phyloP scores from a whole-genome alignment of 2,329 filamentous ascomycete genomes.

The Camillea tinctor region DNA sequence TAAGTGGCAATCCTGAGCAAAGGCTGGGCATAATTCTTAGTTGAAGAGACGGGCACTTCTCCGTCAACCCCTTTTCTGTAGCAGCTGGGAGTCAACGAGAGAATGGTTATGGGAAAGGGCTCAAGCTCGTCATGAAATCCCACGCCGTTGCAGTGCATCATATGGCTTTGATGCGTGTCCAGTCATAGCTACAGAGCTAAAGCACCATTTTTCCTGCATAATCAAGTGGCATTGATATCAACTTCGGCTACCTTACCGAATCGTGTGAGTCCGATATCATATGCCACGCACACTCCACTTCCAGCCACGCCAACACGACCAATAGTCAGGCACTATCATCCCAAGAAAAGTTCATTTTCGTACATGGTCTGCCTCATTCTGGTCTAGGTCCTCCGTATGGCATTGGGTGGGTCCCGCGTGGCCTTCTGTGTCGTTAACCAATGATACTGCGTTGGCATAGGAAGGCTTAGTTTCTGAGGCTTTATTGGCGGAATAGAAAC shows the following conservation, averaged over 20 bases:
- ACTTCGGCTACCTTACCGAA: not conserved
- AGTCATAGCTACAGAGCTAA: not conserved
- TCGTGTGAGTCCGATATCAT: not conserved
- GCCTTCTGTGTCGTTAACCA: not conserved
- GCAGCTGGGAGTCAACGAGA: not conserved
- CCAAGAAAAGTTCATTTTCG: not conserved
- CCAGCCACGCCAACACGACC: not conserved
- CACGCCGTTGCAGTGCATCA: not conserved
- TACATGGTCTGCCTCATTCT: not conserved
- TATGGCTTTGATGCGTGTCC: not conserved
- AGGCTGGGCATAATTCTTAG: not conserved
- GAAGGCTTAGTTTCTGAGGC: conserved; percentile 11
- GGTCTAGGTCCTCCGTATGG: not conserved
- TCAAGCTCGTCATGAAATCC: not conserved
- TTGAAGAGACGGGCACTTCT: not conserved
- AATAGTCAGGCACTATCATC: not conserved
- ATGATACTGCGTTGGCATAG: conserved; percentile 4
- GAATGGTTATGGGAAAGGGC: not conserved
- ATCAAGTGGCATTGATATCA: not conserved
- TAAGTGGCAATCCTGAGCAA: not conserved
- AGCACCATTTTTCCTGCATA: not conserved
- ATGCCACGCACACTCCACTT: not conserved
- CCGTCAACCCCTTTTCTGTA: not conserved
- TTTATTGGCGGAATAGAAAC: conserved; percentile 4
- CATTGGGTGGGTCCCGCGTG: not conserved